Evolutionary conservation across 2,329 filamentous ascomycete species (phyloP), one percentile per base, ranked within the genome.

Genomic region (Pleurostoma richardsiae): DNA sequence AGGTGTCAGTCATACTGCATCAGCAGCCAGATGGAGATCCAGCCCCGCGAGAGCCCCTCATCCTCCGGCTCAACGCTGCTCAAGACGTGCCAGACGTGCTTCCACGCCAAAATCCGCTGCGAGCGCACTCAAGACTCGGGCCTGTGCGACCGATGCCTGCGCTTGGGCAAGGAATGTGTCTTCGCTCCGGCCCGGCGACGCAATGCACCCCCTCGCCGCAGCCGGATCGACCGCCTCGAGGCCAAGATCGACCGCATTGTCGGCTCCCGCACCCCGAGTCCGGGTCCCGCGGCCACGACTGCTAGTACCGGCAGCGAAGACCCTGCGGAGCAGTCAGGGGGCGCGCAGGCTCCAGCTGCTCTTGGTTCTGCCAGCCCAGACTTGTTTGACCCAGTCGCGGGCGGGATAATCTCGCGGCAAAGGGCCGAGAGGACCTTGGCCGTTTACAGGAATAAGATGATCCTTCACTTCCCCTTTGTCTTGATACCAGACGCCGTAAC

Each of bases 41-140:
- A 19, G 19, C 19, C 19, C 19, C 19, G 19, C 19, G 19, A 19
- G 19, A 19, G 19, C 19, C 19, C 19, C 19, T 19, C 19, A 19
- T 19, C 19, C 19, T 19, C 19, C 10, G 43, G 40, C 36, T 10
- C n/a, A 30, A 26, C 39, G 29, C 45, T 54, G 38, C 42, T 46
- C 31, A 64, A 63, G 44, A 66, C 63, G 6, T 66, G 63, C 39
- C 61, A 64, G 48, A 61, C 61, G 27, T 65, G 63, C 48, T 63
- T 62, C 45, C 59, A 61, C 28, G 63, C 62, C 44, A 65, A 65
- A 40, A 66, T 66, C n/a, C 54, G 60, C 11, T 65, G 63, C 47
- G 56, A 61, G 40, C 63, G 60, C 39, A 59, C 63, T 1, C 60
- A 65, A 26, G 56, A 63, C n/a, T 62, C 61, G 7, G 58, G 53